Evolutionary conservation across 148 eudicot species (phyloP).

Genomic region (Chenopodium suecicum): DNA sequence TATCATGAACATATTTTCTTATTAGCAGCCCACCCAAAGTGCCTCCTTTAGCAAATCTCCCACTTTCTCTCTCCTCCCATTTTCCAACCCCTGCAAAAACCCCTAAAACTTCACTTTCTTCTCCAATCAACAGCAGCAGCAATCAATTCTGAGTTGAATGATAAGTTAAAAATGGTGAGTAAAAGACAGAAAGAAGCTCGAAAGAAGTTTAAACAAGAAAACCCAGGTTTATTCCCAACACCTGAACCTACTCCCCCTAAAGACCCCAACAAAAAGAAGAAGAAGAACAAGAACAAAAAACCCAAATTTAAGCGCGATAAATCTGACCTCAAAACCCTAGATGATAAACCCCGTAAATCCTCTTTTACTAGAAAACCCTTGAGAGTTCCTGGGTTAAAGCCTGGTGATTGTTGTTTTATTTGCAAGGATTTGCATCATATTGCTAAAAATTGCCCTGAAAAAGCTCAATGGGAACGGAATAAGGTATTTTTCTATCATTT

Average conservation of each 20-base stretch:
- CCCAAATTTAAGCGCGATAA: conserved; percentile 61
- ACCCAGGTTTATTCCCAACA: conserved; percentile 65
- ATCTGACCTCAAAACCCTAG: conserved; percentile 32
- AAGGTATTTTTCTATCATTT: conserved; percentile 47
- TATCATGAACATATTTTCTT: background rate
- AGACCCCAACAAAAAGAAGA: conserved; percentile 66
- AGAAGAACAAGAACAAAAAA: conserved; percentile 60
- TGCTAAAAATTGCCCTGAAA: conserved; percentile 83
- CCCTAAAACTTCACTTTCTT: background rate
- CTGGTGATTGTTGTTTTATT: conserved; percentile 91
- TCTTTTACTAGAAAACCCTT: conserved; percentile 51
- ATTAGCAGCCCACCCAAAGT: background rate
- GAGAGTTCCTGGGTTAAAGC: conserved; percentile 88
- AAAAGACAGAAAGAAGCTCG: conserved; percentile 60
- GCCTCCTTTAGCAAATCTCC: background rate
- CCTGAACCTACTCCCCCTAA: conserved; percentile 67
- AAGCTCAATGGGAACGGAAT: conserved; percentile 78
- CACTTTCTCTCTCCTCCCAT: background rate
- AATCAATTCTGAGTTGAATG: background rate
- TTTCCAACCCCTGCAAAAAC: background rate
- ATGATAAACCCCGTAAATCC: conserved; percentile 30
- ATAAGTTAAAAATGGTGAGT: conserved; percentile 53
- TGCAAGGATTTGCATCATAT: conserved; percentile 78
- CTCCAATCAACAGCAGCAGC: background rate
- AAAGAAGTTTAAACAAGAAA: conserved; percentile 48